A percentile compares a stretch with the other conserved stretches of the same genome.
phyloP scores from a whole-genome alignment of 148 eudicot species.

The Tetragonia tetragonoides region DNA sequence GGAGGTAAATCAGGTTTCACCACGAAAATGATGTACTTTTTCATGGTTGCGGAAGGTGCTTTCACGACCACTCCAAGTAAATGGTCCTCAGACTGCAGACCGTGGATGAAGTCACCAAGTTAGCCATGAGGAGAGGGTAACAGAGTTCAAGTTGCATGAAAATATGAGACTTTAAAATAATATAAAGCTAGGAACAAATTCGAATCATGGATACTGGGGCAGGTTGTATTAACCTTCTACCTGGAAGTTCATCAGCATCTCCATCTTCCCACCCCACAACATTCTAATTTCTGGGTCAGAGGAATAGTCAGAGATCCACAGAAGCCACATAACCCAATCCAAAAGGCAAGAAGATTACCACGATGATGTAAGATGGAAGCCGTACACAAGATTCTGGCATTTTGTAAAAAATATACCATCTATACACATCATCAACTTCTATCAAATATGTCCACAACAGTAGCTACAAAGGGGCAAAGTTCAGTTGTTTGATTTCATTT shows the following conservation, averaged over 20 bases:
- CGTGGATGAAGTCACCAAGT: constrained; percentile 14
- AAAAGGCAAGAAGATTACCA: neutral
- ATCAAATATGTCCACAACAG: neutral
- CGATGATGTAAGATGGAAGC: neutral
- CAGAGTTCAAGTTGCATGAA: neutral
- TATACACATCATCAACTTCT: neutral
- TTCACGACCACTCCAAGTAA: constrained; percentile 81
- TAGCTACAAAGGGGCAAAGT: neutral
- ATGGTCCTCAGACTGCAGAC: constrained; percentile 77
- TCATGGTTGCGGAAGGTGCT: constrained; percentile 52
- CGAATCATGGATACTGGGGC: constrained; percentile 4
- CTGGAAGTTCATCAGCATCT: neutral
- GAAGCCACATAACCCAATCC: constrained; percentile 6
- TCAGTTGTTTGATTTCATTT: neutral
- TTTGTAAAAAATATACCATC: neutral
- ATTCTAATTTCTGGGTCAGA: neutral
- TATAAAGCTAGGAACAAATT: neutral
- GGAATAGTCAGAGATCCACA: constrained; percentile 10
- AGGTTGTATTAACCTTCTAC: neutral
- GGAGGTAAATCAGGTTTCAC: constrained; percentile 71
- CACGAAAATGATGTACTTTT: constrained; percentile 64
- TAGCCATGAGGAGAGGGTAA: constrained; percentile 1
- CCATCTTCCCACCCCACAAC: neutral
- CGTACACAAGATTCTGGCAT: neutral
- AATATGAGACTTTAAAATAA: neutral